Evolutionary conservation across 164 flowering plant genomes (phyloP), one percentile per base, ranked within the genome.

Genomic region (Chloranthus sessilifolius): DNA sequence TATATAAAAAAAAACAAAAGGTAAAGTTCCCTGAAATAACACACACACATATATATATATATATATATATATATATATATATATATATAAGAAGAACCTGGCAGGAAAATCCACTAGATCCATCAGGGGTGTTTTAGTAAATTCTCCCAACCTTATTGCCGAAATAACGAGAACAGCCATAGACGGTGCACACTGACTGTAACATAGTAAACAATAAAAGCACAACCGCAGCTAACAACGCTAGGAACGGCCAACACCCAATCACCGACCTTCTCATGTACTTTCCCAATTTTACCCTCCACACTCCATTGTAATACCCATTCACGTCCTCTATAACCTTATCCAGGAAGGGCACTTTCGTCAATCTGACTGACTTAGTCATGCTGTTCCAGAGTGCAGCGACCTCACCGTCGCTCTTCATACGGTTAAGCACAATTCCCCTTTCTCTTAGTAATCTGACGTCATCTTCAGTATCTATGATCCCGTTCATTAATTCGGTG

Each of bases 401-500:
- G 5, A 27, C 63, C 38, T 59, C 63, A n/a, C 3, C 36, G 20
- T 59, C 66, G 23, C 52, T 62, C 61, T 62, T 55, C 61, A 62
- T 27, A 11, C 38, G 46, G 52, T 44, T 62, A 21, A 20, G 7
- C 2, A 61, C 21, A 34, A 61, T 48, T 21, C 64, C 60, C 48
- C 4, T 44, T n/a, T 50, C 55, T 43, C 70, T 65, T 0, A 60
- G 61, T 25, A 59, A 1, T 21, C 38, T 39, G 12, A 22, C 69
- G 37, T 64, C 69, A 34, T 65, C 64, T 15, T 59, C 56, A 2
- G 48, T 55, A 12, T 65, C 70, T 8, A 64, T 59, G 12, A 64
- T 64, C 25, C 69, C 69, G 15, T 55, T 65, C 61, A 65, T 65
- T 24, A 65, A 21, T 21, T 65, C 65, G 3, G 57, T 60, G 46